These are phyloP conservation scores for Xylaria curta DNA, from an alignment of 495 filamentous ascomycete genomes.

Conservation along the genomic window DNA sequence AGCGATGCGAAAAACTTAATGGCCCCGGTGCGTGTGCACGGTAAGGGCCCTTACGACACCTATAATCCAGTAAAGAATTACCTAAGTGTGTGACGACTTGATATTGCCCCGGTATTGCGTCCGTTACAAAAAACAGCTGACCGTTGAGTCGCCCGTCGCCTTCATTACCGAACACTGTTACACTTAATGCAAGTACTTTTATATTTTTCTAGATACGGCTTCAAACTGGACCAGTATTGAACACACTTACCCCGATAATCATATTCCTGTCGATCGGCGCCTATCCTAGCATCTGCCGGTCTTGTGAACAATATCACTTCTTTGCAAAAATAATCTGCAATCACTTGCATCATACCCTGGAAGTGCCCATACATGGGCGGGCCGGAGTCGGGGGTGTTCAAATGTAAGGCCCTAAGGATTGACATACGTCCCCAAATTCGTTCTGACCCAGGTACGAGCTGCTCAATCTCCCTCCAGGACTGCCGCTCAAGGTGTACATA, in stretches of 20 bases:
- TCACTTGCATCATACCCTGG: constrained; percentile 1
- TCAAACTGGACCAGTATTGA: neutral
- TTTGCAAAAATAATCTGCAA: constrained; percentile 3
- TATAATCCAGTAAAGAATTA: neutral
- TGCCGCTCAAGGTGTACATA: neutral
- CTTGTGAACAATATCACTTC: constrained; percentile 3
- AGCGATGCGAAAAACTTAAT: neutral
- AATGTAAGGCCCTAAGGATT: constrained; percentile 1
- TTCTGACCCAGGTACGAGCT: neutral
- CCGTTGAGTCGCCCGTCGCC: neutral
- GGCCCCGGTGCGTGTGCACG: too few species aligned
- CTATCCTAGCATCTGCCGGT: neutral
- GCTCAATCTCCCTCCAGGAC: neutral
- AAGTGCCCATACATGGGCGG: neutral
- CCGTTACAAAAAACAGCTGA: neutral
- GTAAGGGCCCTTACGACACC: neutral
- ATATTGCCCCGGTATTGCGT: neutral
- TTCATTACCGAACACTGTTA: neutral
- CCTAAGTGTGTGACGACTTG: neutral
- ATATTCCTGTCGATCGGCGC: neutral
- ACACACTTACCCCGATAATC: constrained; percentile 4
- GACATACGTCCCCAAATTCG: constrained; percentile 5
- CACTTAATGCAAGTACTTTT: neutral
- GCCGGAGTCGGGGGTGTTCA: neutral
- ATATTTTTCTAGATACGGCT: neutral